These are phyloP conservation scores for Phaseolus coccineus DNA, from an alignment of 331 rosid species.

Conservation along the genomic window DNA sequence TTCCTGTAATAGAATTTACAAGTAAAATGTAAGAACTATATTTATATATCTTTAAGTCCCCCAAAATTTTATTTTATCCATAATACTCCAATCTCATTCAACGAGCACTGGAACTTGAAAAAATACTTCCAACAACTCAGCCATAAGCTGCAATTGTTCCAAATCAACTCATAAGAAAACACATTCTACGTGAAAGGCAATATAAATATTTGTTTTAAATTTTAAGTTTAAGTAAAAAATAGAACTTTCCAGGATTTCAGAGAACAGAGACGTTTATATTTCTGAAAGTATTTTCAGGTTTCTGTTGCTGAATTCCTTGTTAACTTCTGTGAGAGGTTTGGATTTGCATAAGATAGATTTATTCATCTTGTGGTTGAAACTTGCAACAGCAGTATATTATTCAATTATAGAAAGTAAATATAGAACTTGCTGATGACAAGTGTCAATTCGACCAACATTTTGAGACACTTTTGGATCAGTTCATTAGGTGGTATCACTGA, in stretches of 20 bases:
- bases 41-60: neutral
- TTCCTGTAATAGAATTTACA: constrained; percentile 63
- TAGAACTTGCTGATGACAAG: constrained; percentile 3
- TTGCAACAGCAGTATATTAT: neutral
- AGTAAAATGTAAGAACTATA: constrained; percentile 18
- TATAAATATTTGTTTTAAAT: constrained; percentile 26
- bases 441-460: neutral
- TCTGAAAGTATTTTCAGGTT: neutral
- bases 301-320: neutral
- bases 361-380: neutral
- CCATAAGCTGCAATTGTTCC: neutral
- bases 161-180: neutral
- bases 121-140: constrained; percentile 11
- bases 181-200: constrained; percentile 9
- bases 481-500: neutral
- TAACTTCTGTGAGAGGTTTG: neutral
- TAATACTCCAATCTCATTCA: constrained; percentile 14
- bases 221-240: neutral
- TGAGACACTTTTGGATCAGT: neutral
- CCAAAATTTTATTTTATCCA: constrained; percentile 2
- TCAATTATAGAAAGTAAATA: neutral
- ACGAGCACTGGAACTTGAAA: neutral
- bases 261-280: neutral
- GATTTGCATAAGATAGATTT: constrained; percentile 23
- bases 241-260: neutral